Evolutionary conservation across 305 asterid species (phyloP).

Genomic region (Fraxinus velutina): DNA sequence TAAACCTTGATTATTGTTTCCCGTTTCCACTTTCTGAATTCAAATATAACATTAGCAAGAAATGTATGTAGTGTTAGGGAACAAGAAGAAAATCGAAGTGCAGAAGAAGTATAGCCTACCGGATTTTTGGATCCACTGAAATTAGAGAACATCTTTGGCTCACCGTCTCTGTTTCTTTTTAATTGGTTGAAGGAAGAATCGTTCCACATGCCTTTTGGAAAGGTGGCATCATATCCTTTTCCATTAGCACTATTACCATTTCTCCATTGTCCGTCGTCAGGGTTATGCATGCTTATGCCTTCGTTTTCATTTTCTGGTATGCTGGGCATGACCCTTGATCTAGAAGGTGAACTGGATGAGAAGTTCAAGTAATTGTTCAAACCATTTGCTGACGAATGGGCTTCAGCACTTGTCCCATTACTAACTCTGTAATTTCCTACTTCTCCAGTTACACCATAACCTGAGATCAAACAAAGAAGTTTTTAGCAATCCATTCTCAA

Average conservation of each 20-base stretch:
- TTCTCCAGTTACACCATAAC: constrained; percentile 57
- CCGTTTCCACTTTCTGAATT: constrained; percentile 49
- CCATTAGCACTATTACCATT: constrained; percentile 26
- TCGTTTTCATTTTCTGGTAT: constrained; percentile 65
- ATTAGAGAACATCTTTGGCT: constrained; percentile 48
- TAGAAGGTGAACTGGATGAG: constrained; percentile 45
- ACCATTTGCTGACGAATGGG: constrained; percentile 38
- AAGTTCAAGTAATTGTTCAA: constrained; percentile 45
- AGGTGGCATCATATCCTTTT: constrained; percentile 27
- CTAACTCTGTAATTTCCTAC: constrained; percentile 47
- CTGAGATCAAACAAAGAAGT: constrained; percentile 33
- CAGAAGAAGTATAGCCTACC: constrained; percentile 29
- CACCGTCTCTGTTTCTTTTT: constrained; percentile 64
- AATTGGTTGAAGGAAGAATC: constrained; percentile 42
- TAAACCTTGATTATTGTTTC: constrained; percentile 45
- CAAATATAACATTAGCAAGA: constrained; percentile 5
- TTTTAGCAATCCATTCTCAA: too few species aligned
- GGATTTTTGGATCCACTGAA: constrained; percentile 44
- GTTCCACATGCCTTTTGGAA: constrained; percentile 46
- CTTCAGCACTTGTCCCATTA: constrained; percentile 37
- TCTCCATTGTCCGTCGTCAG: constrained; percentile 30
- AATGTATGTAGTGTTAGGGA: neutral
- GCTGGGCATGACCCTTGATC: constrained; percentile 69
- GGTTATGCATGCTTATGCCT: constrained; percentile 19
- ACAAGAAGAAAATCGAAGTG: neutral